Base-by-base conservation (phyloP, 805 yeast species). In the Pichia eremophila region DNA sequence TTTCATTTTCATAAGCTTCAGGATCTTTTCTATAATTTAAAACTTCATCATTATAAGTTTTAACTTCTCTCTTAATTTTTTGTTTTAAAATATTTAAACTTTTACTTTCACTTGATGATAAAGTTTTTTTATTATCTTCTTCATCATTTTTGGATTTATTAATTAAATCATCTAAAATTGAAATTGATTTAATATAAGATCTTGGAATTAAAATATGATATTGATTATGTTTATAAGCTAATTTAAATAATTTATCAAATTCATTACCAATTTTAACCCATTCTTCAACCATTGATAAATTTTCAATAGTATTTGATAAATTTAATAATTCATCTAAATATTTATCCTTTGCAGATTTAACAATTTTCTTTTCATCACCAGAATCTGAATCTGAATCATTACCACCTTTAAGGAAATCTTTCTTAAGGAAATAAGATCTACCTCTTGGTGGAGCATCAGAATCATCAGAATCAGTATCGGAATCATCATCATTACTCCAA, bases 321-420 rank as follows among this genome's bases (percentile, higher is more conserved):
- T 73, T 72, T 57, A 78, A 81, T 70, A 93, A 77, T 65, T 93
- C 99, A 62, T 89, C 97, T 57, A 89, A 65, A 51, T 89, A 74
- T 72, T 91, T 93, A 55, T 90, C 98, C 69, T 84, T 87, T 46
- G 97, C 96, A 49, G 93, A 81, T 70, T 87, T 90, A 57, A 91
- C 96, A 39, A 89, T 88, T 56, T 83, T 85, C 64, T 80, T 83
- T 60, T 82, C 85, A 50, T 77, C 84, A 49, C 79, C 86, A 46
- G 69, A 54, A 32, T 64, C 69, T 11, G 62, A 61, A 44, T 65
- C 71, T 36, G 60, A 60, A 54, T 72, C 78, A 32, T 68, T 60
- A 29, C 51, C 60, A 66, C 72, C 62, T 57, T 75, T 75, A 50
- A 71, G 58, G 56, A 72, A 73, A 47, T 69, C 66, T 51, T 69